A percentile compares a stretch with the other conserved stretches of the same genome.
Evolutionary conservation across 1,139 yeast genomes (phyloP).

Genomic region (Sugiyamaella xylanicola): DNA sequence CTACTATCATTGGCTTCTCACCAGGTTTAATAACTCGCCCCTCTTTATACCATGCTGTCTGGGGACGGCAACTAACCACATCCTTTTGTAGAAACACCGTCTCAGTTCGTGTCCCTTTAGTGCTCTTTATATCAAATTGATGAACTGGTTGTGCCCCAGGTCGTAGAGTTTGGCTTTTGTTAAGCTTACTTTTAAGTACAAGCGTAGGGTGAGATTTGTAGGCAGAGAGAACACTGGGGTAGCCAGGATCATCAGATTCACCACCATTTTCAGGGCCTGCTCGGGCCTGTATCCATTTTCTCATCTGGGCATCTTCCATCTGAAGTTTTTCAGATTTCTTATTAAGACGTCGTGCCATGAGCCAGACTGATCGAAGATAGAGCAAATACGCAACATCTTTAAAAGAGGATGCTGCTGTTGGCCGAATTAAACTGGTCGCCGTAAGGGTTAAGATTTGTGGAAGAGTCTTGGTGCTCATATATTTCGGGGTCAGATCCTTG

Average conservation of each 20-base stretch:
- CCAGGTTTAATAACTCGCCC: constrained; percentile 71
- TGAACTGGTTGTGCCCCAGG: constrained; percentile 41
- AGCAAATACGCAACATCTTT: constrained; percentile 56
- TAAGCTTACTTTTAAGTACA: constrained; percentile 64
- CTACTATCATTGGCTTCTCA: constrained; percentile 55
- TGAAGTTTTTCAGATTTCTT: constrained; percentile 40
- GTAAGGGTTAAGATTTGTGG: constrained; percentile 16
- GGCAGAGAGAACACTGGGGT: constrained; percentile 72
- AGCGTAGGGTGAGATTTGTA: constrained; percentile 74
- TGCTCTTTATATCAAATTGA: constrained; percentile 39
- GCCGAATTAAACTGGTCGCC: constrained; percentile 1
- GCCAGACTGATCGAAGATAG: constrained; percentile 35
- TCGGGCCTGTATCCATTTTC: constrained; percentile 48
- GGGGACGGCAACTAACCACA: constrained; percentile 58
- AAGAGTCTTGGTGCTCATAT: constrained; percentile 60
- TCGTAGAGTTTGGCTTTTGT: constrained; percentile 60
- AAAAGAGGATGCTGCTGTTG: constrained; percentile 9
- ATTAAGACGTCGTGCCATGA: not conserved
- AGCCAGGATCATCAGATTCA: constrained; percentile 45
- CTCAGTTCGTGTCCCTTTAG: constrained; percentile 55
- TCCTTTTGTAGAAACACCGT: constrained; percentile 56
- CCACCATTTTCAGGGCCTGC: constrained; percentile 57
- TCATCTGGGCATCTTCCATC: constrained; percentile 54
- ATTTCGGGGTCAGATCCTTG: constrained; percentile 71
- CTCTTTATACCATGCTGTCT: constrained; percentile 73